phyloP scores from a whole-genome alignment of 331 rosid species.

The Acacia concinna region DNA sequence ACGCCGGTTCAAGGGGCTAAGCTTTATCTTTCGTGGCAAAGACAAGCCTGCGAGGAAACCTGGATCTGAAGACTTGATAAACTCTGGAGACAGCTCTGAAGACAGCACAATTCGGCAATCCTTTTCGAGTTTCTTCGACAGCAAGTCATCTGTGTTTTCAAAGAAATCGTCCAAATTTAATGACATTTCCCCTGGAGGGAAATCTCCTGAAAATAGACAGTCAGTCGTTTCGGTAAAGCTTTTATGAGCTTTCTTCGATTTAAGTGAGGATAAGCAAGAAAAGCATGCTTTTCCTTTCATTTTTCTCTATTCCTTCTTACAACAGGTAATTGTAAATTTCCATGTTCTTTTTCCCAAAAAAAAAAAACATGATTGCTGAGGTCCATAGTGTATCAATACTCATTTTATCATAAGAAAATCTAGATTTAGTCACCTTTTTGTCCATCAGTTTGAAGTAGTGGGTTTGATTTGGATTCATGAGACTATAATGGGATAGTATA shows the following conservation, averaged over 20 bases:
- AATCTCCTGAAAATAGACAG: slow-evolving; percentile 50
- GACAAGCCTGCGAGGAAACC: slow-evolving; percentile 53
- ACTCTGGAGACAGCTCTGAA: slow-evolving; percentile 48
- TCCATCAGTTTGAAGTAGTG: not conserved
- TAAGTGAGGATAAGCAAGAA: slow-evolving; percentile 27
- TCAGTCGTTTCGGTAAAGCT: slow-evolving; percentile 43
- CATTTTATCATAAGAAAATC: slow-evolving; percentile 27
- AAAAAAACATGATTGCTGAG: slow-evolving; percentile 17
- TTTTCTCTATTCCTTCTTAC: not conserved
- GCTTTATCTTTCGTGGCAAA: slow-evolving; percentile 76
- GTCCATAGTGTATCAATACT: slow-evolving; percentile 17
- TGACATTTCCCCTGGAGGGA: slow-evolving; percentile 38
- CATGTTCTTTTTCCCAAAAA: slow-evolving; percentile 26
- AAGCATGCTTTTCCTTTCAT: not conserved
- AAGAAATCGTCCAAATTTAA: slow-evolving; percentile 69
- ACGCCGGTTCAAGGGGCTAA: slow-evolving; percentile 65
- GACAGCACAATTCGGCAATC: slow-evolving; percentile 59
- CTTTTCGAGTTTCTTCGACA: slow-evolving; percentile 79
- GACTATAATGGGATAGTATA: not conserved
- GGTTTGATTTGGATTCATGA: not conserved
- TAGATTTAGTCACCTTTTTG: not conserved
- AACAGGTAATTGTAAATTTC: slow-evolving; percentile 72
- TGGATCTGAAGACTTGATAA: slow-evolving; percentile 40
- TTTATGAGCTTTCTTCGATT: slow-evolving; percentile 8
- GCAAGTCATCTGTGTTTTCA: slow-evolving; percentile 74